Evolutionary conservation across 768 basidiomycete genomes (phyloP).

Genomic region (Lactarius hatsudake): DNA sequence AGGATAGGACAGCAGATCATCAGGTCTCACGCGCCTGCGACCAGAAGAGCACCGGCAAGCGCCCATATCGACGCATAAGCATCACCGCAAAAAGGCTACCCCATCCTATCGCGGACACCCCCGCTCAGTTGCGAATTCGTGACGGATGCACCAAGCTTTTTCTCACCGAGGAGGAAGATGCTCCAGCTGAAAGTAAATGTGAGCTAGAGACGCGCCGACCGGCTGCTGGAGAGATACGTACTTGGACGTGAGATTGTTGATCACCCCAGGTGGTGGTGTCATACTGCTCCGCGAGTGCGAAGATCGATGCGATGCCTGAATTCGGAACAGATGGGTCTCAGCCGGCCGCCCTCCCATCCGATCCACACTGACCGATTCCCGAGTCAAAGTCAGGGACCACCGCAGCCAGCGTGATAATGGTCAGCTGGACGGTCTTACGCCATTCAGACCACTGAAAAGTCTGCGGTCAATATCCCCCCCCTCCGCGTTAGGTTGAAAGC

Average conservation of each 20-base stretch:
- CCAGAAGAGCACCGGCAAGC: conserved; percentile 70
- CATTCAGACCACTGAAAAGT: conserved; percentile 47
- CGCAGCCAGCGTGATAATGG: conserved; percentile 61
- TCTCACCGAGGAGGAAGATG: conserved; percentile 55
- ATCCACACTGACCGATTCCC: conserved; percentile 48
- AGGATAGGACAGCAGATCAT: background rate
- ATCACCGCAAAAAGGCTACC: conserved; percentile 64
- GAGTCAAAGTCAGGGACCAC: conserved; percentile 69
- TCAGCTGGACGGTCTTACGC: conserved; percentile 53
- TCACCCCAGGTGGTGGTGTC: conserved; percentile 52
- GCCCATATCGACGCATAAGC: conserved; percentile 59
- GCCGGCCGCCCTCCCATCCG: background rate
- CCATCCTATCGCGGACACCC: conserved; percentile 42
- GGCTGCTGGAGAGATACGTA: conserved; percentile 2
- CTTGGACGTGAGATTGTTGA: conserved; percentile 63
- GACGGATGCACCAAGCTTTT: conserved; percentile 14
- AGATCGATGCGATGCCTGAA: conserved; percentile 58
- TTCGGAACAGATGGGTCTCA: background rate
- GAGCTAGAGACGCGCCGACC: background rate
- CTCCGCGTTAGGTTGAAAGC: background rate
- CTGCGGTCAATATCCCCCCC: conserved; percentile 9
- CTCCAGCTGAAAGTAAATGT: conserved; percentile 47
- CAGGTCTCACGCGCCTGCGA: conserved; percentile 47
- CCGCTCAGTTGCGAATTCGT: background rate
- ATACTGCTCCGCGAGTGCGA: conserved; percentile 54